Evolutionary conservation across 2,329 filamentous ascomycete species (phyloP).

Genomic region (Monosporascus sp.): DNA sequence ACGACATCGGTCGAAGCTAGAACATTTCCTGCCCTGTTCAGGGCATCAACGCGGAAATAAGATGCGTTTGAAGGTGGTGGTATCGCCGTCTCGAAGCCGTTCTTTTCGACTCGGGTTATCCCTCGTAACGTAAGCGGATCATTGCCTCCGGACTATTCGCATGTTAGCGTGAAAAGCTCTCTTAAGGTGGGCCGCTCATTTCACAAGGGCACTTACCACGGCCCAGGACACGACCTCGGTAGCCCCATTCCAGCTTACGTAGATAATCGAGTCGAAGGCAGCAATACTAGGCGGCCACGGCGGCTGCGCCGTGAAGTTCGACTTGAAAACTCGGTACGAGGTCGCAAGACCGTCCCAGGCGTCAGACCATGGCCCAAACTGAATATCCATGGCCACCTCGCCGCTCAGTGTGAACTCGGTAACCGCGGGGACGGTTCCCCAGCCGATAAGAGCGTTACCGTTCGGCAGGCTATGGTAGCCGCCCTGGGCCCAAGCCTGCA

Average conservation of each 20-base stretch:
- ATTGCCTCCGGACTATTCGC: conserved; percentile 9
- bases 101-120: conserved; percentile 6
- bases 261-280: conserved; percentile 21
- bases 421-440: conserved; percentile 45
- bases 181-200: background rate
- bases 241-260: conserved; percentile 41
- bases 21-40: conserved; percentile 6
- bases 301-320: conserved; percentile 42
- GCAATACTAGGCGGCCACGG: conserved; percentile 20
- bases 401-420: conserved; percentile 44
- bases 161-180: no score
- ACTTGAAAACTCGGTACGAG: conserved; percentile 50
- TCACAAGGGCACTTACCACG: conserved; percentile 10
- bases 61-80: conserved; percentile 1
- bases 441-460: conserved; percentile 50
- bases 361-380: conserved; percentile 33
- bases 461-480: conserved; percentile 48
- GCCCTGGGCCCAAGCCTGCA: conserved; percentile 37
- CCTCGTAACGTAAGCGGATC: conserved; percentile 6
- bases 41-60: conserved; percentile 14
- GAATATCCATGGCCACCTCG: conserved; percentile 43
- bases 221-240: conserved; percentile 31
- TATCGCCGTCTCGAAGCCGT: conserved; percentile 17
- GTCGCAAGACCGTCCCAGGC: conserved; percentile 27
- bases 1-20: conserved; percentile 13